Conservation (phyloP, 805 yeast genomes). For the Priceomyces medius region DNA sequence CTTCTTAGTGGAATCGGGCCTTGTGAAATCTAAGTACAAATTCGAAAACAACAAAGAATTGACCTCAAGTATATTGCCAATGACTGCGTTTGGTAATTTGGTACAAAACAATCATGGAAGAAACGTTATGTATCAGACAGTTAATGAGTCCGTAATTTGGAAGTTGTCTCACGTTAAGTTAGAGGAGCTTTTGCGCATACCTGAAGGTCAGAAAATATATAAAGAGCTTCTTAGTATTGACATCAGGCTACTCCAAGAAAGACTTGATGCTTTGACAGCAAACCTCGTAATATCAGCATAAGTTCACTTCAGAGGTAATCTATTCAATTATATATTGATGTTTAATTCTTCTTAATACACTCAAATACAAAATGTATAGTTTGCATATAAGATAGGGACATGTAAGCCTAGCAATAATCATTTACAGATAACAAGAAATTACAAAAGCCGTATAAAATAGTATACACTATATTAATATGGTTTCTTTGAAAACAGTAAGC, state of each 20-base stretch:
- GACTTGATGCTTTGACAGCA: constrained; percentile 75
- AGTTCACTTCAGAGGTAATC: constrained; percentile 3
- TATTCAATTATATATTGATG: neutral
- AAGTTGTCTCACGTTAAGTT: constrained; percentile 50
- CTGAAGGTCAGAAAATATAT: constrained; percentile 50
- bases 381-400: constrained; percentile 4
- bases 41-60: constrained; percentile 41
- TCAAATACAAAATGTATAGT: no score
- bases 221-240: constrained; percentile 65
- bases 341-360: no score
- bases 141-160: constrained; percentile 69
- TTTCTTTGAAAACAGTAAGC: constrained; percentile 17
- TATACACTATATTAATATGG: constrained; percentile 16
- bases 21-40: constrained; percentile 35
- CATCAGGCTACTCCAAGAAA: constrained; percentile 60
- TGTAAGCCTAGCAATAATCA: neutral
- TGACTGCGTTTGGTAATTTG: constrained; percentile 72
- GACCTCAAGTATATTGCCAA: constrained; percentile 55
- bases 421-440: neutral
- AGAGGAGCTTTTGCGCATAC: constrained; percentile 42
- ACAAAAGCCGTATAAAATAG: no score
- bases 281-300: constrained; percentile 66
- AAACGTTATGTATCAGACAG: constrained; percentile 51
- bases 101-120: constrained; percentile 37
- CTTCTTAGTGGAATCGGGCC: constrained; percentile 53